Evolutionary conservation across 768 basidiomycete species (phyloP).

Genomic region (Russula brevipes): DNA sequence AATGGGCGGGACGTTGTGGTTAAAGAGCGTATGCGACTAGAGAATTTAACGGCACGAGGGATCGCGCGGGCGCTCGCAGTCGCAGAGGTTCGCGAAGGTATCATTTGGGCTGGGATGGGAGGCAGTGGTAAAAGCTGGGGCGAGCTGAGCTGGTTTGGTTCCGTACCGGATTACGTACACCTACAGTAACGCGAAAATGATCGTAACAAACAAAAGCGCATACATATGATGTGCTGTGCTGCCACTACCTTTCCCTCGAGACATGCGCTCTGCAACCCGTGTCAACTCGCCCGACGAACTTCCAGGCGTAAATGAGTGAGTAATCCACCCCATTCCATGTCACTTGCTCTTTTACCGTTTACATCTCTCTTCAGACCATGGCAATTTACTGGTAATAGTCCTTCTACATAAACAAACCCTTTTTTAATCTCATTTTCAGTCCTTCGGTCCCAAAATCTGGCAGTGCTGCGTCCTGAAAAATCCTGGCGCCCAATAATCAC

Average conservation of each 20-base stretch:
- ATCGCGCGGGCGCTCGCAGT: constrained; percentile 1
- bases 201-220: too few species aligned
- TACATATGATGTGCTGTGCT: too few species aligned
- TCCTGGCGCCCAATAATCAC: constrained; percentile 65
- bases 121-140: not conserved
- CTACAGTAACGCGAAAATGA: too few species aligned
- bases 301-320: constrained; percentile 3
- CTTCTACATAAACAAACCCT: not conserved
- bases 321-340: not conserved
- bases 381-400: constrained; percentile 29
- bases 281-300: not conserved
- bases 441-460: constrained; percentile 37
- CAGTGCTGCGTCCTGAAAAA: constrained; percentile 49
- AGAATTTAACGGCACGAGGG: not conserved
- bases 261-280: not conserved
- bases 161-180: not conserved
- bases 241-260: too few species aligned
- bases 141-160: not conserved
- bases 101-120: not conserved
- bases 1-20: not conserved
- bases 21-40: not conserved
- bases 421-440: constrained; percentile 28
- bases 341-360: not conserved
- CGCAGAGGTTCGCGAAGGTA: constrained; percentile 5
- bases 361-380: constrained; percentile 28